These are phyloP conservation scores for Berkeleyomyces rouxiae DNA, from an alignment of 2,329 filamentous ascomycete genomes.

Conservation along the genomic window DNA sequence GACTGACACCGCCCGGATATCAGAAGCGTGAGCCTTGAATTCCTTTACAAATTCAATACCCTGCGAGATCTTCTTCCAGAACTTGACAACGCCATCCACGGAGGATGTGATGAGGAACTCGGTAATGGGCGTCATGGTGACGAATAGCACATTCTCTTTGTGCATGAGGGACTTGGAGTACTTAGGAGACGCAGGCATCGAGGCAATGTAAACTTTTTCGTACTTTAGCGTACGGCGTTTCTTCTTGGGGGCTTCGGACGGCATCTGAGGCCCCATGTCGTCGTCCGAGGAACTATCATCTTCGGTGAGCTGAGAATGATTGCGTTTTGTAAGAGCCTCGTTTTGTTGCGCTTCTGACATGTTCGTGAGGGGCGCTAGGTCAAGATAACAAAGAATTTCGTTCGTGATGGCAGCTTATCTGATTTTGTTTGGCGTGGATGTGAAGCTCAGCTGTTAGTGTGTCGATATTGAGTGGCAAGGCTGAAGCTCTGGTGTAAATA, in stretches of 20 bases:
- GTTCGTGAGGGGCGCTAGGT: background rate
- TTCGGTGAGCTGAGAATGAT: slow-evolving; percentile 32
- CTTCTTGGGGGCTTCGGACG: slow-evolving; percentile 67
- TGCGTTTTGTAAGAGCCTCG: slow-evolving; percentile 25
- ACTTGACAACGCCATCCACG: slow-evolving; percentile 90
- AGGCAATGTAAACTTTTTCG: slow-evolving; percentile 87
- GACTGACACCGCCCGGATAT: slow-evolving; percentile 67
- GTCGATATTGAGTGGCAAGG: slow-evolving; percentile 4
- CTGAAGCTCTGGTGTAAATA: slow-evolving; percentile 3
- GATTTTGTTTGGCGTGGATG: background rate
- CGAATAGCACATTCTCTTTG: slow-evolving; percentile 80
- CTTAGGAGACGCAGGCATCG: slow-evolving; percentile 60
- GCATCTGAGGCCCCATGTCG: slow-evolving; percentile 84
- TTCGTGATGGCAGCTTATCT: background rate
- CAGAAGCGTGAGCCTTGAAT: slow-evolving; percentile 76
- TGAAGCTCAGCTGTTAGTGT: background rate
- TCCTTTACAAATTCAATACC: slow-evolving; percentile 98
- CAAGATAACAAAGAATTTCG: background rate
- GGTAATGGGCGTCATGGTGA: slow-evolving; percentile 74
- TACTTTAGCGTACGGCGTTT: slow-evolving; percentile 82
- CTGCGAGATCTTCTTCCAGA: slow-evolving; percentile 90
- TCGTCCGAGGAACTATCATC: slow-evolving; percentile 61
- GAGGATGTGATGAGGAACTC: slow-evolving; percentile 94
- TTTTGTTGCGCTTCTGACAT: slow-evolving; percentile 6
- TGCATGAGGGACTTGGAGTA: slow-evolving; percentile 98